Evolutionary conservation across 1,284 basidiomycete species (phyloP), one percentile per base, ranked within the genome.

Genomic region (Ceratobasidium sp.): DNA sequence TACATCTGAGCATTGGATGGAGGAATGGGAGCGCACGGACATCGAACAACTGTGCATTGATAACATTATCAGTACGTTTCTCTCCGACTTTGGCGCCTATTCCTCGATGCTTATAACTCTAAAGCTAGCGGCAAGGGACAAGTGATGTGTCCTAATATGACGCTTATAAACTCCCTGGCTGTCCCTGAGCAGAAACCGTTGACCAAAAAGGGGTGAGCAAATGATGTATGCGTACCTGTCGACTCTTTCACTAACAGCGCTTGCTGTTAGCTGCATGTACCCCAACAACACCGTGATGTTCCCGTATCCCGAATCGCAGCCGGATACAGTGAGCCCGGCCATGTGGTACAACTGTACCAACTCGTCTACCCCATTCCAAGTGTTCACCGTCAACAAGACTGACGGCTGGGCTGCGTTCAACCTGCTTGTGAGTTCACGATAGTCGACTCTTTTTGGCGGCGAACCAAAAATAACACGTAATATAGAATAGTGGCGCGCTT

Each of bases 1-100:
- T 29, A 65, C 75, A 8, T 76, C 73, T 9, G 77, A 77, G 8
- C 40, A 49, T 34, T 74, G 67, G 62, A 44, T 77, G 22, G n/a
- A 37, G 1, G 73, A 76, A 40, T 77, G 76, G 71, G 64, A 67
- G n/a, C 49, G 70, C 22, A 77, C 70, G 25, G 51, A 75, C 22
- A 49, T 74, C 25, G 77, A 77, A 49, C 57, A 66, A 49, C 43
- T 77, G 13, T 77, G 77, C 52, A 68, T 77, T n/a, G 77, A 77
- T 46, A 76, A 74, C 15, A 51, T 77, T 4, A 32, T 77, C 52
- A 70, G 54, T 70, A 37, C 22, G 54, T 25, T n/a, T 13, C 32
- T 2, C 19, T 5, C 1, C 15, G 3, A 25, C 2, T 25, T 29
- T n/a, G 13, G 4, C 25, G 11, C 29, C 8, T 25, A 19, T 13